These are phyloP conservation scores for Lactarius trivialis DNA, from an alignment of 768 basidiomycete genomes.

Conservation along the genomic window DNA sequence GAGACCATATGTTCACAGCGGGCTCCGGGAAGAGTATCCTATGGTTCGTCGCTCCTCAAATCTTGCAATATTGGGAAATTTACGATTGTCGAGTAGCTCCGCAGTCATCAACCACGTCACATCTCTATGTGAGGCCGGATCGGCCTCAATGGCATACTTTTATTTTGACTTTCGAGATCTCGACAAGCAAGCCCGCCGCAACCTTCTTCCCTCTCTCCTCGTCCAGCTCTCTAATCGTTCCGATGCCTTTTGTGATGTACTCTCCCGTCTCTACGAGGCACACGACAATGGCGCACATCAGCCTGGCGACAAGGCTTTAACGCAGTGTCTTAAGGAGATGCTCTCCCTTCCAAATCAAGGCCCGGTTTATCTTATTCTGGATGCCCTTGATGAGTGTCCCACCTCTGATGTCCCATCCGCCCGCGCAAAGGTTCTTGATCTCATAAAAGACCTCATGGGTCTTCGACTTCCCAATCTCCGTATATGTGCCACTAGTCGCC, in stretches of 20 bases:
- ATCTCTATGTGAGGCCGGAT: too few species aligned
- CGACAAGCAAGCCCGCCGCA: neutral
- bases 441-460: neutral
- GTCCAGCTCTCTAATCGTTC: too few species aligned
- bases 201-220: neutral
- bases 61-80: too few species aligned
- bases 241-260: too few species aligned
- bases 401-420: neutral
- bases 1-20: neutral
- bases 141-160: neutral
- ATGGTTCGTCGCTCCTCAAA: too few species aligned
- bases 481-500: neutral
- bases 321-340: neutral
- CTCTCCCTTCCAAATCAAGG: neutral
- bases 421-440: neutral
- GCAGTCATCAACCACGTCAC: too few species aligned
- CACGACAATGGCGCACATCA: neutral
- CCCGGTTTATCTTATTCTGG: neutral
- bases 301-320: neutral
- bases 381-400: neutral
- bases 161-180: neutral
- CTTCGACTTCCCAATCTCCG: neutral
- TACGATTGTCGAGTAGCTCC: too few species aligned
- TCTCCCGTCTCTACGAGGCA: neutral
- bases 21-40: too few species aligned